Base-by-base conservation (phyloP, 75 land plant species). In the Sequoia sempervirens region DNA sequence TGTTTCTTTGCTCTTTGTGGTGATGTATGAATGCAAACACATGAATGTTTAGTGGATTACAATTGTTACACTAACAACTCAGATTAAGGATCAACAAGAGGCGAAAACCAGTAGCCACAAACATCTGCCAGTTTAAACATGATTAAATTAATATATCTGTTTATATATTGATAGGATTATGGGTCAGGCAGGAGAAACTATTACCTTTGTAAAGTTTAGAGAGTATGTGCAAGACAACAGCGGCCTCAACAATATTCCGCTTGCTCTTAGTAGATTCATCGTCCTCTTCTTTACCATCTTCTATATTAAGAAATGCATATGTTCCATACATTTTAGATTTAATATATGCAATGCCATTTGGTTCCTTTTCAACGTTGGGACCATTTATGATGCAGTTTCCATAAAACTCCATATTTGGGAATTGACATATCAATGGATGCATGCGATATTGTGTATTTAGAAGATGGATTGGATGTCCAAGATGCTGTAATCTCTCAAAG, bases 351-450 rank as follows among this genome's bases (percentile, higher is more conserved):
- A 45, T 43, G 5, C 50, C 50, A 78, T 78, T n/a, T 43, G 50
- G 11, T n/a, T 41, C 47, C 81, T 75, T 56, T 36, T 46, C 80
- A 50, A 93, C 96, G 76, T 92, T 92, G 36, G 86, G 72, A 23
- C 93, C 95, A 86, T 95, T 86, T 34, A 41, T 18, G 79, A 93
- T 85, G 76, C 81, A 36, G 68, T 85, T 86, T 23, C 83, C 82
- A 80, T 94, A 94, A 82, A 94, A 93, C 34, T 78, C 90, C 90
- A 85, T 50, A 86, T 95, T 96, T 73, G 98, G 95, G 81, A 95
- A 96, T 20, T 58, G 81, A 83, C 92, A 90, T 64, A 96, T 96
- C 13, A 87, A 86, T 32, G 98, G 97, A 84, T 96, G 98, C 98
- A 96, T 96, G 47, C 97, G 88, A 72, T 96, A 92, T 72, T 95